Conservation (phyloP, 202 grass and related monocot genomes). For the Carex arenaria region DNA sequence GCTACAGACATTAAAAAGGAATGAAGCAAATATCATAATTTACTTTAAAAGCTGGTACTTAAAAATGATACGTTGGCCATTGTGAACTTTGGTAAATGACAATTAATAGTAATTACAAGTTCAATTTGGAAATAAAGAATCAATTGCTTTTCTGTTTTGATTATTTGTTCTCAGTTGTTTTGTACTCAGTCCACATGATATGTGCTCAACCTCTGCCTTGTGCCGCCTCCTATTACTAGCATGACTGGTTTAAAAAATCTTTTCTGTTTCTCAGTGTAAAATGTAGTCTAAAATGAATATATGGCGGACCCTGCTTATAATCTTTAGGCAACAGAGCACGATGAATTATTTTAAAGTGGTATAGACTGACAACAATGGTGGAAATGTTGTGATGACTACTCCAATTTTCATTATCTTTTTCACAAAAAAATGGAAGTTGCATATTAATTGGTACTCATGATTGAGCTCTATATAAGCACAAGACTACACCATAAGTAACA, state of each 20-base stretch:
- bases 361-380: neutral
- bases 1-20: neutral
- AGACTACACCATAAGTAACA: neutral
- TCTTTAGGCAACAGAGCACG: neutral
- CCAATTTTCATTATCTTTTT: neutral
- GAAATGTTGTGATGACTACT: neutral
- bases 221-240: neutral
- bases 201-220: neutral
- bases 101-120: neutral
- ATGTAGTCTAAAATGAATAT: neutral
- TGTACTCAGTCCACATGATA: neutral
- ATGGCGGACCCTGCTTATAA: neutral
- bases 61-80: neutral
- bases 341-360: neutral
- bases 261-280: neutral
- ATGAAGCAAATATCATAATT: neutral
- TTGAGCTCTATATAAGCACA: neutral
- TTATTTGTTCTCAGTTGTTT: neutral
- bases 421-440: neutral
- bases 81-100: neutral
- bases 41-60: neutral
- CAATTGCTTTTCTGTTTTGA: neutral
- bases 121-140: neutral
- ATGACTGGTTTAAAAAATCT: neutral
- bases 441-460: neutral